These are phyloP conservation scores for Calonectria pseudoturangicola DNA, from an alignment of 2,329 filamentous ascomycete genomes.

Conservation along the genomic window DNA sequence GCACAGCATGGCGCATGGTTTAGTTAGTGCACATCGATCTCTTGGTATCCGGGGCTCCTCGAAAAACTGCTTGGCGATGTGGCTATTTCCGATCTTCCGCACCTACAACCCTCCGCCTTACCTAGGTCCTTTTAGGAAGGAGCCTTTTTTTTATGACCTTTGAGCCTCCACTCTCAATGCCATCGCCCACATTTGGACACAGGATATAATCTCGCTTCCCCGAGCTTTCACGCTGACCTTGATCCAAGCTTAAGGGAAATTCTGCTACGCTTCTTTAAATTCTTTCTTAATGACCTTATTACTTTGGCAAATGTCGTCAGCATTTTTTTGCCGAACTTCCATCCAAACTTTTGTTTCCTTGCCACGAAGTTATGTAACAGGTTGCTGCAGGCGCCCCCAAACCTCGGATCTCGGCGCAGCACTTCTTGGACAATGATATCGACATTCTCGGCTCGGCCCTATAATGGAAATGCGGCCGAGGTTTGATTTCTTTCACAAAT, in stretches of 20 bases:
- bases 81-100: conserved; percentile 9
- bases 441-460: too few species aligned
- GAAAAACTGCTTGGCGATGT: background rate
- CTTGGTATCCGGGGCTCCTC: conserved; percentile 5
- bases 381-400: too few species aligned
- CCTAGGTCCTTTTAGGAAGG: conserved; percentile 16
- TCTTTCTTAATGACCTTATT: conserved; percentile 15
- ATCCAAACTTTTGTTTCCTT: background rate
- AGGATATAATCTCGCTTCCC: conserved; percentile 27
- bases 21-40: conserved; percentile 9
- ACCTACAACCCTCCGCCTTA: background rate
- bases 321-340: conserved; percentile 2
- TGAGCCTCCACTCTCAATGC: background rate
- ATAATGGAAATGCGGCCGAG: background rate
- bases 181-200: background rate
- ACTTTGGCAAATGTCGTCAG: background rate
- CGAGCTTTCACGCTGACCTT: background rate
- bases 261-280: background rate
- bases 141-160: background rate
- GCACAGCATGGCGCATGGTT: background rate
- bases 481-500: too few species aligned
- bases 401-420: background rate
- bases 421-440: background rate
- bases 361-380: background rate
- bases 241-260: conserved; percentile 8